Base-by-base conservation (phyloP, 768 basidiomycete genomes). In the Rhodocollybia butyracea region DNA sequence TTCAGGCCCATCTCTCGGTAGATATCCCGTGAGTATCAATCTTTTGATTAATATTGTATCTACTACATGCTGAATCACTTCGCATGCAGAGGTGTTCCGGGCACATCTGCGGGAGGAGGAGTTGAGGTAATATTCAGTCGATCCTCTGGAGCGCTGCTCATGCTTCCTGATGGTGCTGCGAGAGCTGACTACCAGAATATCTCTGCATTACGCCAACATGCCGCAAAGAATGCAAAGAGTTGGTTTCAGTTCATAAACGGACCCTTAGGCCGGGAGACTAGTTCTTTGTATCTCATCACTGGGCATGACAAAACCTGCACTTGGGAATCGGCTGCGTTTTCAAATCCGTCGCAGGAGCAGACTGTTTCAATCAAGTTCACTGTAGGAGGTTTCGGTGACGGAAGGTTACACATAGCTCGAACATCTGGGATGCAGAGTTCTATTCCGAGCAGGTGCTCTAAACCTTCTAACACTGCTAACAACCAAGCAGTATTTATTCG, bases 281-380 rank as follows among this genome's bases (percentile, higher is more conserved):
- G 61, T 12, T 57, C 52, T 19, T 54, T 63, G 13, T 61, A 60
- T 40, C 61, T 63, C 27, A 47, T 63, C 30, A 60, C 61, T 8
- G 63, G 61, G 2, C 58, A 59, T 11, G 61, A 62, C 38, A 62
- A 64, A 34, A 40, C 60, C 0, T 7, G 22, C 7, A 47, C 55
- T 13, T 61, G 63, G 58, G 61, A 56, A 5, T 59, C 54, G 29
- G 63, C 59, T 15, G 43, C 47, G n/a, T 56, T 56, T 45, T 47
- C 46, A 26, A 19, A 13, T 43, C 46, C 15, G 19, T 47, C 46
- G 15, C 46, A n/a, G 11, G 19, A 11, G 19, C 22, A 47, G 19
- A 47, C 29, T 13, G 5, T 30, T 13, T 30, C 46, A 30, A n/a
- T 24, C 12, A 30, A 47, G 15, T 47, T 47, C 17, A 30, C 19